Evolutionary conservation across 2,329 filamentous ascomycete species (phyloP).

Genomic region (Boeremia lycopersici): DNA sequence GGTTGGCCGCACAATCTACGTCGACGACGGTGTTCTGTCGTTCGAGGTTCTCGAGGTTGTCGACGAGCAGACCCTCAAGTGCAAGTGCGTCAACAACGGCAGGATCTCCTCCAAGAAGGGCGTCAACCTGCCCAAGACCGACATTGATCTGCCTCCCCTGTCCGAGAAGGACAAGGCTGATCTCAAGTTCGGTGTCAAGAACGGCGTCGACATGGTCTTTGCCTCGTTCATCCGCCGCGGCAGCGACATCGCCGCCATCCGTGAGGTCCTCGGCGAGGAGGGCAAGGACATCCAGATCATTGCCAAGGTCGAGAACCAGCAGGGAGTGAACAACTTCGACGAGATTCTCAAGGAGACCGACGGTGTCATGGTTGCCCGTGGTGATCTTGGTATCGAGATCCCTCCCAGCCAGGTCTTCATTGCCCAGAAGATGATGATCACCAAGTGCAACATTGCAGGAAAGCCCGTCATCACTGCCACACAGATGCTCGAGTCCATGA

Average conservation of each 20-base stretch:
- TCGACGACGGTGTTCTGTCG: conserved; percentile 96
- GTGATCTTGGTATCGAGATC: conserved; percentile 98
- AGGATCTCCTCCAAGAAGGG: conserved; percentile 99
- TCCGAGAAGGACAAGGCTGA: conserved; percentile 98
- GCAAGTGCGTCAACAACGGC: conserved; percentile 92
- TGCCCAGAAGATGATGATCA: conserved; percentile 99
- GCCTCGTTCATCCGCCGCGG: conserved; percentile 96
- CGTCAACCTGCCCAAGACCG: conserved; percentile 98
- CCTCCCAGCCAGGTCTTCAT: conserved; percentile 98
- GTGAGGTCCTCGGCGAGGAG: conserved; percentile 85
- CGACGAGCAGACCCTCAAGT: conserved; percentile 87
- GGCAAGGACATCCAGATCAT: conserved; percentile 99
- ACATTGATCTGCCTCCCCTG: conserved; percentile 95
- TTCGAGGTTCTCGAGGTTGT: conserved; percentile 90
- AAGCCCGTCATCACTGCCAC: conserved; percentile 99
- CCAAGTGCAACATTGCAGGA: conserved; percentile 99
- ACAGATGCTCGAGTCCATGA: conserved; percentile 99
- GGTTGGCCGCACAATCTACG: conserved; percentile 91
- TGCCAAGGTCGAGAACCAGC: conserved; percentile 99
- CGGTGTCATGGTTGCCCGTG: conserved; percentile 99
- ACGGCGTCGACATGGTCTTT: conserved; percentile 98
- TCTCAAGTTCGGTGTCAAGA: conserved; percentile 95
- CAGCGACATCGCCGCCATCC: conserved; percentile 91
- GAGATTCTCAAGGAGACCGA: conserved; percentile 96
- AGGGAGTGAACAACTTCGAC: conserved; percentile 99